phyloP scores from a whole-genome alignment of 208 protist genomes.

The Leptomonas seymouri region DNA sequence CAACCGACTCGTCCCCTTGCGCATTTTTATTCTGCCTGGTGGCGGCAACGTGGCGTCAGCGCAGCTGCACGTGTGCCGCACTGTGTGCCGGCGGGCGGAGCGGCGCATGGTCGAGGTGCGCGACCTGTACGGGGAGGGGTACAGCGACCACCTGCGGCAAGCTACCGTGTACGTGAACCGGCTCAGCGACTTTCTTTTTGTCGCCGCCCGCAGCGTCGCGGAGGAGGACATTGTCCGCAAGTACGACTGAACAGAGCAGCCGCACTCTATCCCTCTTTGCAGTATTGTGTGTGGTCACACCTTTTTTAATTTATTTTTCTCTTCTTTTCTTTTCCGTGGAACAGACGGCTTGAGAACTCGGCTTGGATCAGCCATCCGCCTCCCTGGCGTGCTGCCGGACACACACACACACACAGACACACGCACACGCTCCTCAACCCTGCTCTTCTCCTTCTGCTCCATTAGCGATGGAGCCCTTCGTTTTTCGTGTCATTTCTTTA shows the following conservation, averaged over 20 bases:
- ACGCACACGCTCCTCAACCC: no score
- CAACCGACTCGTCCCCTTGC: constrained; percentile 42
- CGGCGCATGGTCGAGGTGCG: constrained; percentile 54
- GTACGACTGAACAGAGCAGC: constrained; percentile 28
- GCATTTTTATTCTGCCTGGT: constrained; percentile 73
- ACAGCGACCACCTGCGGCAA: constrained; percentile 42
- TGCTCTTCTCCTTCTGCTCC: no score
- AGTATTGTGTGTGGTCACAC: neutral
- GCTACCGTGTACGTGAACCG: constrained; percentile 69
- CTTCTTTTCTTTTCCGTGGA: neutral
- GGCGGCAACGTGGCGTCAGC: constrained; percentile 41
- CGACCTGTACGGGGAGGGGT: constrained; percentile 29
- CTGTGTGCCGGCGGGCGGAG: constrained; percentile 65
- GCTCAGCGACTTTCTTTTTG: constrained; percentile 79
- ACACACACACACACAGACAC: no score
- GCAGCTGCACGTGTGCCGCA: constrained; percentile 73
- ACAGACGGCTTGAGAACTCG: no score
- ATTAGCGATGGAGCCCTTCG: no score
- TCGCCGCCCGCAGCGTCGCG: constrained; percentile 54
- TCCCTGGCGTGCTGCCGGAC: no score
- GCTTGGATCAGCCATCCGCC: no score
- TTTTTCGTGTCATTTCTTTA: no score
- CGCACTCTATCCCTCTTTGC: neutral
- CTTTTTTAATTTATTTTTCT: neutral
- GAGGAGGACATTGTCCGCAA: constrained; percentile 48